A percentile compares a stretch with the other conserved stretches of the same genome.
phyloP scores from a whole-genome alignment of 1,139 yeast species.

The Diutina pseudorugosa region DNA sequence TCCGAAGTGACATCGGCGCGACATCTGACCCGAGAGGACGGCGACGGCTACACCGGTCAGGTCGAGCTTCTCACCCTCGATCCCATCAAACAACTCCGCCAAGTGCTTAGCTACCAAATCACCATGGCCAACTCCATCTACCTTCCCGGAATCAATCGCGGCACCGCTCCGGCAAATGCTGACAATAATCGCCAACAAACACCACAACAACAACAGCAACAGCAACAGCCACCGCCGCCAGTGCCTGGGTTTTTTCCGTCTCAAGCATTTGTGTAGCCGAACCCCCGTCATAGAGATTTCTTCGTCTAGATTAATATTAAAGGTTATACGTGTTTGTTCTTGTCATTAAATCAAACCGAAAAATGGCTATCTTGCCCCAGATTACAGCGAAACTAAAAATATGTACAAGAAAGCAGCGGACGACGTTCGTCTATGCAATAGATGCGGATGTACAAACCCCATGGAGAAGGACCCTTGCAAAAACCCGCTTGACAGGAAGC shows the following conservation, averaged over 20 bases:
- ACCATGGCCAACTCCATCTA: background rate
- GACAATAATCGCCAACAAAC: background rate
- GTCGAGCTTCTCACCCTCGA: background rate
- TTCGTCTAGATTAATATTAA: no score
- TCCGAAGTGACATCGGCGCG: conserved; percentile 11
- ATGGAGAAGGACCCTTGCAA: no score
- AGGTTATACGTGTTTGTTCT: no score
- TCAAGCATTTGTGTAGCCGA: background rate
- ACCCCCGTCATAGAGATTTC: background rate
- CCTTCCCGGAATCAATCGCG: background rate
- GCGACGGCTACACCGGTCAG: background rate
- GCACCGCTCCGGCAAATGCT: background rate
- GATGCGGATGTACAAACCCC: no score
- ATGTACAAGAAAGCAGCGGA: background rate
- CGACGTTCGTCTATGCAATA: background rate
- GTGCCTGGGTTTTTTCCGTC: conserved; percentile 1
- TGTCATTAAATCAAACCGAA: no score
- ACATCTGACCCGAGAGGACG: background rate
- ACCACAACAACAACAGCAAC: background rate
- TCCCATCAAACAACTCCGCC: background rate
- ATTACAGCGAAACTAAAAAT: background rate
- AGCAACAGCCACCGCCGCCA: background rate
- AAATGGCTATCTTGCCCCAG: no score
- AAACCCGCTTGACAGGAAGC: no score
- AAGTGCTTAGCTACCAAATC: background rate